Evolutionary conservation across 306 rosid genomes (phyloP).

Genomic region (Begonia masoniana): DNA sequence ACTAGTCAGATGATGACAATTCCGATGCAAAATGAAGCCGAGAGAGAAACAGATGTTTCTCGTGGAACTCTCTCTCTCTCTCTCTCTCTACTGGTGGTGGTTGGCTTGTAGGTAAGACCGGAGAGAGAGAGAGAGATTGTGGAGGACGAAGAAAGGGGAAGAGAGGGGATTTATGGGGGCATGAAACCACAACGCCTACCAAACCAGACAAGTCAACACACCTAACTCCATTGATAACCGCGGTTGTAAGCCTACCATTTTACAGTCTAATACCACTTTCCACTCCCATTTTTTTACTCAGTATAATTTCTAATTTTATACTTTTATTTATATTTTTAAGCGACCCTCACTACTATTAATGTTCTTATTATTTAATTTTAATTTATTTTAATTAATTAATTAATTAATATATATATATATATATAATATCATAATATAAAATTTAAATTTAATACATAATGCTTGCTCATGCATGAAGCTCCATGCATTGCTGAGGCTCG

Average conservation of each 20-base stretch:
- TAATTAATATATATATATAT: too few species aligned
- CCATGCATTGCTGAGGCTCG: too few species aligned
- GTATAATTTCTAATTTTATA: too few species aligned
- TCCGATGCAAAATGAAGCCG: background rate
- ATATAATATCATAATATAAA: too few species aligned
- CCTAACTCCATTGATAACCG: conserved; percentile 14
- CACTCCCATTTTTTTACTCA: too few species aligned
- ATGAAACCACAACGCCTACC: conserved; percentile 17
- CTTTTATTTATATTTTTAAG: too few species aligned
- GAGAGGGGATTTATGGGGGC: conserved; percentile 11
- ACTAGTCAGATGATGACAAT: background rate
- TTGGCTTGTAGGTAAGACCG: conserved; percentile 1
- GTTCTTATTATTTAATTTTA: too few species aligned
- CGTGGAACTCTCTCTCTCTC: background rate
- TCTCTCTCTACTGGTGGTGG: conserved; percentile 10
- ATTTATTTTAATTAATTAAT: too few species aligned
- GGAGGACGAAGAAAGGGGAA: conserved; percentile 1
- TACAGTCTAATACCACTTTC: too few species aligned
- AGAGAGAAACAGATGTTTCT: conserved; percentile 5
- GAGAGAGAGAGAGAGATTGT: background rate
- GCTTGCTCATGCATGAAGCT: too few species aligned
- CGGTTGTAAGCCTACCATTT: conserved; percentile 1
- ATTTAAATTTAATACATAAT: too few species aligned
- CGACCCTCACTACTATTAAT: too few species aligned
- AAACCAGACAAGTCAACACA: conserved; percentile 23